Evolutionary conservation across 306 rosid species (phyloP).

Genomic region (Gynostemma pentaphyllum): DNA sequence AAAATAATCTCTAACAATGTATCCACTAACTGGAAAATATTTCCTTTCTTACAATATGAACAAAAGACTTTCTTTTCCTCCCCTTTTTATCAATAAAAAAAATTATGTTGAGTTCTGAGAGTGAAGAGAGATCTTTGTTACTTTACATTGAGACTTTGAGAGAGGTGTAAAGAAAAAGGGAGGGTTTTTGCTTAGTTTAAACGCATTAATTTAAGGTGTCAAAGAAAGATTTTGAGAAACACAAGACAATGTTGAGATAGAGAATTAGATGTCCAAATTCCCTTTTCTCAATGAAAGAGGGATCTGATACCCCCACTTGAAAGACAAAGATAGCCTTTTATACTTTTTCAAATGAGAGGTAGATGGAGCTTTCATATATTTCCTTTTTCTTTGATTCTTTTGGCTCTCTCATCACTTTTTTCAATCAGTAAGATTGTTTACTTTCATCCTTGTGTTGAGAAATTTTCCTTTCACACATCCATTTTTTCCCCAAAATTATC

Average conservation of each 20-base stretch:
- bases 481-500: too few species aligned
- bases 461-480: too few species aligned
- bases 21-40: too few species aligned
- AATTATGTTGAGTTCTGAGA: not conserved
- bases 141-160: not conserved
- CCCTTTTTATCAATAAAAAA: not conserved
- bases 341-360: conserved; percentile 7
- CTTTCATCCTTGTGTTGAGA: too few species aligned
- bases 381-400: conserved; percentile 37
- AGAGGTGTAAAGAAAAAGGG: conserved; percentile 6
- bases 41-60: too few species aligned
- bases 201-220: conserved; percentile 14
- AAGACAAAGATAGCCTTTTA: conserved; percentile 42
- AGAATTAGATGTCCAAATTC: conserved; percentile 34
- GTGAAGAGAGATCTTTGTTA: not conserved
- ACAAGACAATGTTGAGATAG: not conserved
- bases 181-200: conserved; percentile 23
- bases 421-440: too few species aligned
- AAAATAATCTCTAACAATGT: too few species aligned
- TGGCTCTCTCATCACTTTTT: conserved; percentile 11
- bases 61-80: not conserved
- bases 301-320: conserved; percentile 19
- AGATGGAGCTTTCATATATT: not conserved
- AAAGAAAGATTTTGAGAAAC: not conserved
- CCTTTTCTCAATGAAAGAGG: conserved; percentile 13